Evolutionary conservation across 306 rosid genomes (phyloP), one percentile per base, ranked within the genome.

Genomic region (Begonia loranthoides): DNA sequence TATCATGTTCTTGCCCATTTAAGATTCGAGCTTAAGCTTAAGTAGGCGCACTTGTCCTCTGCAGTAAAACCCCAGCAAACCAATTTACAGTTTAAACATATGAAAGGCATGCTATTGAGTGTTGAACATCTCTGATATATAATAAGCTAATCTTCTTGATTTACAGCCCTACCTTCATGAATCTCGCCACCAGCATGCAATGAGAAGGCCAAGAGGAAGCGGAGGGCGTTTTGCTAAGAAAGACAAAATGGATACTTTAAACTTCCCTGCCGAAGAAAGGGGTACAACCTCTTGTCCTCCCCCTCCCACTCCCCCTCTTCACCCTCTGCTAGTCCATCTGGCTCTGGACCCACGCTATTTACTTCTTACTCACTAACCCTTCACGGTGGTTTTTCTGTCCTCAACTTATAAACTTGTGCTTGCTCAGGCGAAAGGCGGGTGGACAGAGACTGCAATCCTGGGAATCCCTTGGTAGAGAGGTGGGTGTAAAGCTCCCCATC

Each of bases 141-240:
- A n/a, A n/a, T n/a, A 28, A 59, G 59, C 56, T 68, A 16, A 67
- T 65, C 14, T 63, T 36, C 58, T 15, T 39, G 73, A 43, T 65
- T 63, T 49, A 5, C 81, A 90, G 97, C 94, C 97, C 4, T 90
- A 90, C 73, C 97, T 90, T 56, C 97, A 85, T 59, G 97, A 90
- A 72, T 90, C 97, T 57, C 78, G 97, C 22, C 97, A 90, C 58
- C 97, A 80, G 74, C 97, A 90, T 80, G 97, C 97, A 58, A 64
- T 90, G 87, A 74, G 95, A 64, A 73, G 97, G 78, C 94, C 75
- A n/a, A 80, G 97, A 62, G 83, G 97, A 22, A 90, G 38, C 0
- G 97, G 97, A 56, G 97, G 97, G 34, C 97, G 97, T 9, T 90
- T 90, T 70, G 97, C 94, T 19, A 90, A 80, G 83, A 90, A 85